Evolutionary conservation across 139 green algal species (phyloP), one percentile per base, ranked within the genome.

Genomic region (Marvania coccoides): DNA sequence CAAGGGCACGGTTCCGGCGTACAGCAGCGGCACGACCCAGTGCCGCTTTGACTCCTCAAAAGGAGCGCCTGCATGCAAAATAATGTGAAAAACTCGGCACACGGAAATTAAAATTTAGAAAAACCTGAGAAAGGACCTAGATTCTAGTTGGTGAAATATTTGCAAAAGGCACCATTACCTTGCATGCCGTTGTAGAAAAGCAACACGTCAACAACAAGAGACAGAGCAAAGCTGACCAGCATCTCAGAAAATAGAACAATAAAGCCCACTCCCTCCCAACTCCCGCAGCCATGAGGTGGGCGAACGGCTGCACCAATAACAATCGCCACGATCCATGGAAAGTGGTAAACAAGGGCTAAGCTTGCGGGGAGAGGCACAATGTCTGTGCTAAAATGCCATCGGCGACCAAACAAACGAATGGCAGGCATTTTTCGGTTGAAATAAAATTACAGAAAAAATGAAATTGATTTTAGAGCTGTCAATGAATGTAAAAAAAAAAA

Each of bases 311-410:
- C 61, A 14, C 31, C 38, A 1, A 77, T 34, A 2, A 78, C 28
- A 19, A 83, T 55, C 6, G 70, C 47, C 14, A 78, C 29, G 10
- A 82, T 56, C 76, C 76, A 83, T 8, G 53, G 24, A 10, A 42
- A 13, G 30, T 82, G 73, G 29, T 74, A 78, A 2, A 63, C 1
- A 3, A 19, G 35, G 1, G 45, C 37, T 3, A 70, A 26, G 23
- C 48, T 6, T 1, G 60, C 67, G 3, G 75, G 75, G 8, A 82
- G 15, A 0, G 72, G 72, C 29, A 82, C 40, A 55, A 75, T 70
- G 26, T 77, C 70, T 30, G 61, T 64, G 56, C 35, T 40, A 28
- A 81, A 82, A 31, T 82, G 75, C 75, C 75, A 82, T 13, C 72
- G 45, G 14, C 75, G 33, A 14, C 71, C 75, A 58, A 70, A 77